phyloP scores from a whole-genome alignment of 208 protist species.

The Leishmania tarentolae region DNA sequence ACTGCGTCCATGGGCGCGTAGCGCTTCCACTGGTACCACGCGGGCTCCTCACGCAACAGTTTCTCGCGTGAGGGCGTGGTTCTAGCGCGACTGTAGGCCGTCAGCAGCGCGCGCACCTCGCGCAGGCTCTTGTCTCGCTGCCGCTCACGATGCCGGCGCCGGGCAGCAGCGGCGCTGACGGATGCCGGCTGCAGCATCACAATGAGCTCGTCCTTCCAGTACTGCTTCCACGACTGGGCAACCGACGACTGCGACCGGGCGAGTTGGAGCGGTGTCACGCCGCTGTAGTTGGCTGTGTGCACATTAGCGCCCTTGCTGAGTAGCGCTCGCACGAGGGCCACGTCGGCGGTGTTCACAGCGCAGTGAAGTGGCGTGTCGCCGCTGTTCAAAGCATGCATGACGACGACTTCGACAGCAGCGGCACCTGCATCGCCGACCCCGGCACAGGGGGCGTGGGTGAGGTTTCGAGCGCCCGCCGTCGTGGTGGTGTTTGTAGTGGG shows the following conservation, averaged over 20 bases:
- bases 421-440: not conserved
- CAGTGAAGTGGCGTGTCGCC: constrained; percentile 61
- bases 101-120: constrained; percentile 32
- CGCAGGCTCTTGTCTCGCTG: constrained; percentile 6
- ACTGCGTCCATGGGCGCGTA: constrained; percentile 18
- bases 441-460: not conserved
- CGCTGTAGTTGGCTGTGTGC: constrained; percentile 17
- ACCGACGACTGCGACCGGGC: constrained; percentile 15
- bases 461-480: not conserved
- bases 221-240: constrained; percentile 16
- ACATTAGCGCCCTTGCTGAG: constrained; percentile 61
- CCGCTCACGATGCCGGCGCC: not conserved
- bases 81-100: constrained; percentile 25
- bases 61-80: constrained; percentile 29
- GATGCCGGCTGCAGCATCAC: constrained; percentile 22
- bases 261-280: constrained; percentile 14
- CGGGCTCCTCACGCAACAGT: constrained; percentile 28
- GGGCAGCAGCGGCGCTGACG: constrained; percentile 12
- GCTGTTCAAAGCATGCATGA: not conserved
- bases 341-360: constrained; percentile 55
- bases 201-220: constrained; percentile 23
- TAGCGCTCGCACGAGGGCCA: constrained; percentile 56
- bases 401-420: not conserved
- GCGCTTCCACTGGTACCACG: constrained; percentile 24
- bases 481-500: not conserved